These are phyloP conservation scores for Lactarius evosmus DNA, from an alignment of 768 basidiomycete genomes.

Conservation along the genomic window DNA sequence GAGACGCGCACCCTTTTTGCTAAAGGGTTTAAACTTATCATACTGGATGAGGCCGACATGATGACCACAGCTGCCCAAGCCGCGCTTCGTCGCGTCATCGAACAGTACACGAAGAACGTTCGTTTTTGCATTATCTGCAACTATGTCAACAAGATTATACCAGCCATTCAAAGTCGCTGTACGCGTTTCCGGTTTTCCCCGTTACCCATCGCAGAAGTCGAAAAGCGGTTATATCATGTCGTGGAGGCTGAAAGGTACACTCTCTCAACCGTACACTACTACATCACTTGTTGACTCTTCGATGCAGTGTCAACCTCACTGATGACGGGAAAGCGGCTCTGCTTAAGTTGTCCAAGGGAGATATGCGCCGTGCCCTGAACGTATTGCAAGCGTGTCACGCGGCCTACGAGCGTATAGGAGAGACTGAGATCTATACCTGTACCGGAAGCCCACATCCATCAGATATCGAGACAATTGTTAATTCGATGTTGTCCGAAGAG, in stretches of 20 bases:
- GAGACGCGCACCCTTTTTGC: constrained; percentile 90
- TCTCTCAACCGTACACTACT: background rate
- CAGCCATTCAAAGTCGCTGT: constrained; percentile 97
- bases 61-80: constrained; percentile 99
- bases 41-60: constrained; percentile 99
- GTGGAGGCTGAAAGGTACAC: constrained; percentile 80
- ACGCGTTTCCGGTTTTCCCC: constrained; percentile 97
- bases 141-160: constrained; percentile 98
- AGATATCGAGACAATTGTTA: constrained; percentile 90
- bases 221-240: constrained; percentile 74
- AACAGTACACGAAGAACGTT: constrained; percentile 98
- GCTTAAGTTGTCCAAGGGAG: constrained; percentile 91
- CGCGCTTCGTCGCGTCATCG: constrained; percentile 93
- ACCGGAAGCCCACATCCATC: constrained; percentile 95
- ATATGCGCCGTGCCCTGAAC: constrained; percentile 96
- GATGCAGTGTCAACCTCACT: constrained; percentile 74
- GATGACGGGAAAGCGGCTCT: constrained; percentile 85
- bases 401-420: constrained; percentile 85
- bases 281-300: constrained; percentile 6
- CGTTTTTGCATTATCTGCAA: constrained; percentile 99
- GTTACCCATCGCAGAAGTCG: constrained; percentile 78
- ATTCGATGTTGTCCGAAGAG: constrained; percentile 94
- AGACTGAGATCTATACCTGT: constrained; percentile 92
- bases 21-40: constrained; percentile 95
- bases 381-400: constrained; percentile 98